phyloP scores from a whole-genome alignment of 352 stramenopile genomes.

The Blastocystis sp. region DNA sequence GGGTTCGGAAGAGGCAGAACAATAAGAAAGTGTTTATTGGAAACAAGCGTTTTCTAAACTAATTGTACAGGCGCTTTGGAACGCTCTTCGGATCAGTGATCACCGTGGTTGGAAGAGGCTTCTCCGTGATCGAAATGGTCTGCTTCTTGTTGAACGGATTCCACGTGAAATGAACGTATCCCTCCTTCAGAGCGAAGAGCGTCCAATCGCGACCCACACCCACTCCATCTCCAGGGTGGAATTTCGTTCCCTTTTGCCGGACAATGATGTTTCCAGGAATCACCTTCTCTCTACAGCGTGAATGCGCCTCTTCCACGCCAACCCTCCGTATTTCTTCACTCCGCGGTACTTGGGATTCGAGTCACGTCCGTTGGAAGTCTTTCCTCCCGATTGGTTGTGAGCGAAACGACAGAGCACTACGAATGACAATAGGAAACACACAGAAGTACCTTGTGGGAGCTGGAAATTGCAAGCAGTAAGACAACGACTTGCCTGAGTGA shows the following conservation, averaged over 20 bases:
- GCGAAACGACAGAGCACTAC: conserved; percentile 25
- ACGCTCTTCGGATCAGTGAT: conserved; percentile 1
- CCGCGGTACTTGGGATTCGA: conserved; percentile 47
- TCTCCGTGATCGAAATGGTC: background rate
- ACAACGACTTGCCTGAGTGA: too few species aligned
- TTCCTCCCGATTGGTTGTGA: conserved; percentile 38
- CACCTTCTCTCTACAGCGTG: background rate
- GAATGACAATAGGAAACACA: too few species aligned
- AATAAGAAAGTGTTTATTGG: background rate
- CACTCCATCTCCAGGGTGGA: background rate
- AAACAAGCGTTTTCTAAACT: background rate
- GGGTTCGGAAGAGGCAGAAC: background rate
- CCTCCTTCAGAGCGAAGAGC: background rate
- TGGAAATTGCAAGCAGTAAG: too few species aligned
- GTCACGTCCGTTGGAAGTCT: conserved; percentile 29
- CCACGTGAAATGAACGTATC: conserved; percentile 46
- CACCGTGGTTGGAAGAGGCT: background rate
- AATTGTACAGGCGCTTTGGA: background rate
- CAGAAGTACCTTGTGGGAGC: too few species aligned
- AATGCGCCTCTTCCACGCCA: background rate
- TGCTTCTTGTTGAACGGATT: conserved; percentile 48
- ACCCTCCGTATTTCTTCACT: conserved; percentile 47
- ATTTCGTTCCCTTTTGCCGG: conserved; percentile 1
- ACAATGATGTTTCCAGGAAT: conserved; percentile 43
- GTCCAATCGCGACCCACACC: conserved; percentile 17